phyloP scores from a whole-genome alignment of 306 rosid species.

The Astragalus membranaceus region DNA sequence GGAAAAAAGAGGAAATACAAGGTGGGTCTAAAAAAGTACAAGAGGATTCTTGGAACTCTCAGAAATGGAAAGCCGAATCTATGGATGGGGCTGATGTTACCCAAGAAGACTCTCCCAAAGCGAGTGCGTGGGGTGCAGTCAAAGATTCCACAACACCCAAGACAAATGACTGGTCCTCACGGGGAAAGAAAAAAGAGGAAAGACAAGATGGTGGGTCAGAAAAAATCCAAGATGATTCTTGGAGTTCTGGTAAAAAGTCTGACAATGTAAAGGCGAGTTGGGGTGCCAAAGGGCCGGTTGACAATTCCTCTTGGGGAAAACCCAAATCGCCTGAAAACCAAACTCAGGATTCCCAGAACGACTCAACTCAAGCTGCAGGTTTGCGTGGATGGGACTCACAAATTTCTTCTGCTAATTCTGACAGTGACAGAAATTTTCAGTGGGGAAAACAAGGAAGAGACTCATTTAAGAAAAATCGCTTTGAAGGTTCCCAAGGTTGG shows the following conservation, averaged over 20 bases:
- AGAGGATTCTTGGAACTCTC: neutral
- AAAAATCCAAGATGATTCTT: neutral
- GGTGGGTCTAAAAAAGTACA: neutral
- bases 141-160: neutral
- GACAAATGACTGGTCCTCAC: neutral
- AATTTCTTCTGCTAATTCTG: conserved; percentile 31
- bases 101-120: conserved; percentile 1
- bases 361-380: conserved; percentile 31
- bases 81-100: neutral
- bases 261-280: conserved; percentile 16
- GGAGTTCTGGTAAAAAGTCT: conserved; percentile 9
- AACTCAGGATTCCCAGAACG: conserved; percentile 30
- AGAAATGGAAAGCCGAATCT: neutral
- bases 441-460: conserved; percentile 55
- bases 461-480: conserved; percentile 41
- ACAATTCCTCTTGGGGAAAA: conserved; percentile 40
- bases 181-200: conserved; percentile 14
- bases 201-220: neutral
- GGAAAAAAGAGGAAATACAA: conserved; percentile 8
- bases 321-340: conserved; percentile 29
- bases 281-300: conserved; percentile 18
- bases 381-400: conserved; percentile 57
- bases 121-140: conserved; percentile 24
- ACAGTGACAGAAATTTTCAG: conserved; percentile 28
- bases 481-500: conserved; percentile 65